Percentiles rank a stretch among this genome's conserved stretches.
Evolutionary conservation across 2,329 filamentous ascomycete genomes (phyloP).

Genomic region (Fusarium sp.): DNA sequence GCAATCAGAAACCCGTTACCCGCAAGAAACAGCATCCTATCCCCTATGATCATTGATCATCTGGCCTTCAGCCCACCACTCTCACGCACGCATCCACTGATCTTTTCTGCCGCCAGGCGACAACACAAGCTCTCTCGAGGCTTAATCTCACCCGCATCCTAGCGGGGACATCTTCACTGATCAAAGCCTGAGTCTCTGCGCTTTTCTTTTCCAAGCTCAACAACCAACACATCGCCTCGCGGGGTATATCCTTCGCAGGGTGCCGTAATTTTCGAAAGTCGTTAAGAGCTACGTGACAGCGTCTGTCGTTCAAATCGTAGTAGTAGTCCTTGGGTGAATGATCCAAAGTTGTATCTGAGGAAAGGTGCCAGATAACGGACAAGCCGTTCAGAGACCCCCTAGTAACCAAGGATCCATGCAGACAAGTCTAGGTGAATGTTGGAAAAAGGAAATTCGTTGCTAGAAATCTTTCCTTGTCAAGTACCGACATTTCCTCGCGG

Average conservation of each 20-base stretch:
- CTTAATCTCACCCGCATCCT: slow-evolving; percentile 34
- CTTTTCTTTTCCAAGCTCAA: slow-evolving; percentile 48
- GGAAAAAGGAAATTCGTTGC: slow-evolving; percentile 43
- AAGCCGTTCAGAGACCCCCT: slow-evolving; percentile 41
- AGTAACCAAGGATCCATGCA: slow-evolving; percentile 46
- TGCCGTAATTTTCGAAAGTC: slow-evolving; percentile 50
- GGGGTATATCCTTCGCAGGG: slow-evolving; percentile 56
- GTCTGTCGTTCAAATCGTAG: slow-evolving; percentile 50
- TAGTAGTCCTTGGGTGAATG: slow-evolving; percentile 48
- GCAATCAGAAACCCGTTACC: slow-evolving; percentile 16
- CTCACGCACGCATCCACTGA: slow-evolving; percentile 46
- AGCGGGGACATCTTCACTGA: slow-evolving; percentile 34
- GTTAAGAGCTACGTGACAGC: slow-evolving; percentile 52
- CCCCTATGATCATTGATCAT: slow-evolving; percentile 42
- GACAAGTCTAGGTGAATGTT: slow-evolving; percentile 46
- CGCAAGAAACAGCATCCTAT: slow-evolving; percentile 41
- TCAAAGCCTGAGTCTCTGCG: slow-evolving; percentile 44
- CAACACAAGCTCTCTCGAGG: slow-evolving; percentile 43
- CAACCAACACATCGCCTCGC: slow-evolving; percentile 52
- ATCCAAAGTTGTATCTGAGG: slow-evolving; percentile 48
- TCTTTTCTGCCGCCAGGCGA: slow-evolving; percentile 37
- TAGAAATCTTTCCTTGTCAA: slow-evolving; percentile 38
- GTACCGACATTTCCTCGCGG: slow-evolving; percentile 5
- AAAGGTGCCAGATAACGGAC: slow-evolving; percentile 43
- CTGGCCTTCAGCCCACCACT: slow-evolving; percentile 50